Base-by-base conservation (phyloP, 2,329 filamentous ascomycete genomes). In the Epichloe baconii region DNA sequence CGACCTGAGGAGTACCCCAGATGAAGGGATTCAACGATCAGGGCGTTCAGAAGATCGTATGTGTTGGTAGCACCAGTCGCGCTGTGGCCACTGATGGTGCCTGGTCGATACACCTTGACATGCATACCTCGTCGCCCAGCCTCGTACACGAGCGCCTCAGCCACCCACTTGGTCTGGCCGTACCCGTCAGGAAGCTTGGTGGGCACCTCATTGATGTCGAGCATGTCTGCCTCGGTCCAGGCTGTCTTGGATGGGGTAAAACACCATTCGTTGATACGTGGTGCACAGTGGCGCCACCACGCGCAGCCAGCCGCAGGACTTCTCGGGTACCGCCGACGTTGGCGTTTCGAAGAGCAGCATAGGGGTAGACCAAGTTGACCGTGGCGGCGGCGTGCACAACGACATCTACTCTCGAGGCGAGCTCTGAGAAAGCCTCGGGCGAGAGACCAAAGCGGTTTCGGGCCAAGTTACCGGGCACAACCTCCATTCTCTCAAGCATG, bases 231-330 rank as follows among this genome's bases (percentile, higher is more conserved):
- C 63, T 90, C 86, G 1, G 78, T 66, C 85, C 85, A 90, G 11
- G 85, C 83, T 40, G 80, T 73, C 5, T 75, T 74, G 0, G 83
- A 86, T 7, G 83, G 78, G 86, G 85, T 37, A 91, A 67, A 2
- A 91, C 86, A 48, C 86, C 86, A 57, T 90, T 90, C 0, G 86
- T 90, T 0, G 86, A 90, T 1, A 90, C 72, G 54, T 90, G 86
- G 58, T 90, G 85, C 1, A 90, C 74, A 0, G 86, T 88, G 1
- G 85, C 84, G 12, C 82, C 82, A 23, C 75, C 77, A 38, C 76
- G 74, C 52, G 78, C 76, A 0, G 86, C 86, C 26, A 91, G 71
- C 43, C 86, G 82, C 48, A 91, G 66, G 40, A 90, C 78, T 62
- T 90, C 85, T 42, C 78, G 72, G 0, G 86, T 89, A n/a, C 86